Evolutionary conservation across 1,284 basidiomycete genomes (phyloP).

Genomic region (Coriolopsis trogii): DNA sequence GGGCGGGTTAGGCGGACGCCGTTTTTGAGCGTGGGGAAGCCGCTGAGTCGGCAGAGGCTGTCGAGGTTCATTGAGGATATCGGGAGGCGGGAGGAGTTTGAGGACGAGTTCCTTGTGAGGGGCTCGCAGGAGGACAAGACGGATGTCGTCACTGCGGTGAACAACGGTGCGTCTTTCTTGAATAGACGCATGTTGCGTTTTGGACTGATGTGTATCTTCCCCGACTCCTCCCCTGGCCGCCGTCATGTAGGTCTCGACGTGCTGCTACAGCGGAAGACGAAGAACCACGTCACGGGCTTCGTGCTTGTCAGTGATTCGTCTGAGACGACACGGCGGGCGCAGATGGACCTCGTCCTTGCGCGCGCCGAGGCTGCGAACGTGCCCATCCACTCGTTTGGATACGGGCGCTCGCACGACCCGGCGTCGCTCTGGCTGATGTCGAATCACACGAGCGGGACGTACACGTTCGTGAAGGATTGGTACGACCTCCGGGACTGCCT

Average conservation of each 20-base stretch:
- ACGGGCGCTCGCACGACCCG: slow-evolving; percentile 95
- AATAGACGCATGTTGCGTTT: slow-evolving; percentile 1
- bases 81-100: slow-evolving; percentile 45
- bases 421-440: slow-evolving; percentile 99
- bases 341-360: slow-evolving; percentile 97
- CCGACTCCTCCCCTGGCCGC: too few relatives aligned
- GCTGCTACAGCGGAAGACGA: slow-evolving; percentile 89
- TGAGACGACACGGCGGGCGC: slow-evolving; percentile 91
- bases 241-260: slow-evolving; percentile 78
- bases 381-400: slow-evolving; percentile 96
- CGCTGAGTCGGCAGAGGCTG: slow-evolving; percentile 71
- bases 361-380: slow-evolving; percentile 95
- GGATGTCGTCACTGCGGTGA: slow-evolving; percentile 95
- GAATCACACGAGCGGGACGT: slow-evolving; percentile 95
- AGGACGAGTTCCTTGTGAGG: slow-evolving; percentile 80
- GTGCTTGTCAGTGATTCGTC: slow-evolving; percentile 90
- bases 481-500: slow-evolving; percentile 89
- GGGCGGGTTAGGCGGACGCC: slow-evolving; percentile 88
- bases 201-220: slow-evolving; percentile 9
- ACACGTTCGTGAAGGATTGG: slow-evolving; percentile 97
- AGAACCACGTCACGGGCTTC: slow-evolving; percentile 90
- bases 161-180: slow-evolving; percentile 68
- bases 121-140: slow-evolving; percentile 86
- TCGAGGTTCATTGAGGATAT: slow-evolving; percentile 80
- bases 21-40: slow-evolving; percentile 75